phyloP scores from a whole-genome alignment of 148 eudicot genomes.

The Fallopia convolvulus region DNA sequence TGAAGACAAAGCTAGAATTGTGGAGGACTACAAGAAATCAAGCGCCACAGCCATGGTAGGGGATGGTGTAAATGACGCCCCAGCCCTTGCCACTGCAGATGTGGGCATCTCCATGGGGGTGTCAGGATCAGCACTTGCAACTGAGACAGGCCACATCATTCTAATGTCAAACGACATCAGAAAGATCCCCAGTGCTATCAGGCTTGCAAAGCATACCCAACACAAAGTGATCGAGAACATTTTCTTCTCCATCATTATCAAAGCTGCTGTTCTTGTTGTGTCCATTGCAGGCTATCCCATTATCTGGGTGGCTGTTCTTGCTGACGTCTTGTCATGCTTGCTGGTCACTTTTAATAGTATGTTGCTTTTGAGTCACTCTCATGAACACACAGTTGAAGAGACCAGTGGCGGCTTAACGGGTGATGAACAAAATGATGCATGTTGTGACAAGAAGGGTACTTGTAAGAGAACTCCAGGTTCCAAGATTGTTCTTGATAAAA shows the following conservation, averaged over 20 bases:
- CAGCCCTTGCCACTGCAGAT: conserved; percentile 84
- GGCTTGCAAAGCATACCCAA: conserved; percentile 46
- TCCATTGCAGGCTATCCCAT: conserved; percentile 73
- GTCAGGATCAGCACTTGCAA: conserved; percentile 88
- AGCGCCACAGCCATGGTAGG: conserved; percentile 82
- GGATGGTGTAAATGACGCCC: conserved; percentile 89
- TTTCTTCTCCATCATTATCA: conserved; percentile 44
- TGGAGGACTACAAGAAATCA: conserved; percentile 42
- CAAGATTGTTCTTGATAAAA: not conserved
- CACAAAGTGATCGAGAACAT: conserved; percentile 63
- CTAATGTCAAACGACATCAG: conserved; percentile 82
- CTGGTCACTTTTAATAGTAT: conserved; percentile 77
- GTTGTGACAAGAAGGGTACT: conserved; percentile 15
- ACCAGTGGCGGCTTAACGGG: conserved; percentile 19
- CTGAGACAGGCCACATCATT: conserved; percentile 73
- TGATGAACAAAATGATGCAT: conserved; percentile 19
- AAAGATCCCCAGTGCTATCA: conserved; percentile 49
- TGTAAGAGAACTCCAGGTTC: not conserved
- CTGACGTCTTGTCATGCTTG: conserved; percentile 67
- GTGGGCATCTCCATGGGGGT: conserved; percentile 94
- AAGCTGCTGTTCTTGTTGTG: conserved; percentile 53
- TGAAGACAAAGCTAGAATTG: conserved; percentile 60
- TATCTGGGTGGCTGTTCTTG: conserved; percentile 92
- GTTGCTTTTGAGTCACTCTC: conserved; percentile 45
- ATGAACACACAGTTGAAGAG: conserved; percentile 15